Conservation (phyloP, 2,329 filamentous ascomycete genomes). For the Botrytis fragariae region DNA sequence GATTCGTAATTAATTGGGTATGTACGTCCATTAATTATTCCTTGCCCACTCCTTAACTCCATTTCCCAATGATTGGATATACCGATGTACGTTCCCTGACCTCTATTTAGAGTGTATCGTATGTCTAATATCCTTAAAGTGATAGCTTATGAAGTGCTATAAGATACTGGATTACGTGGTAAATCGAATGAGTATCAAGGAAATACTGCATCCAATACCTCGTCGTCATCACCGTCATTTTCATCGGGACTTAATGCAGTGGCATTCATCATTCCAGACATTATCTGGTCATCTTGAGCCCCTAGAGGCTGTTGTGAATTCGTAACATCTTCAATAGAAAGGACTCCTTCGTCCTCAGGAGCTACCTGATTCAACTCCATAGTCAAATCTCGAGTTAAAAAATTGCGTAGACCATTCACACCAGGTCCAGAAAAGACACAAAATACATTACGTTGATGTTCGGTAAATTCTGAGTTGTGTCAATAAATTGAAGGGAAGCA, state of each 20-base stretch:
- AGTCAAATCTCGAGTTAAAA: constrained; percentile 68
- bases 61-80: constrained; percentile 1
- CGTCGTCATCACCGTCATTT: constrained; percentile 5
- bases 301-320: constrained; percentile 26
- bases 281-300: constrained; percentile 22
- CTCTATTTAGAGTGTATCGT: constrained; percentile 2
- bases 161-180: background rate
- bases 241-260: constrained; percentile 5
- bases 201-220: constrained; percentile 11
- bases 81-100: background rate
- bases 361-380: constrained; percentile 60
- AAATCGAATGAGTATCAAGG: background rate
- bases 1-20: constrained; percentile 8
- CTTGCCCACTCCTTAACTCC: constrained; percentile 7
- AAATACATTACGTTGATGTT: constrained; percentile 92
- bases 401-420: constrained; percentile 72
- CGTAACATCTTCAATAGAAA: constrained; percentile 38
- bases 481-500: constrained; percentile 13
- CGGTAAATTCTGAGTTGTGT: constrained; percentile 73
- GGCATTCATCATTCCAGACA: constrained; percentile 17
- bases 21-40: constrained; percentile 5
- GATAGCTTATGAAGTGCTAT: background rate
- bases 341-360: constrained; percentile 74
- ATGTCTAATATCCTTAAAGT: background rate
- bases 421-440: constrained; percentile 94